Evolutionary conservation across 164 flowering plant genomes (phyloP).

Genomic region (Cinnamomum chago): DNA sequence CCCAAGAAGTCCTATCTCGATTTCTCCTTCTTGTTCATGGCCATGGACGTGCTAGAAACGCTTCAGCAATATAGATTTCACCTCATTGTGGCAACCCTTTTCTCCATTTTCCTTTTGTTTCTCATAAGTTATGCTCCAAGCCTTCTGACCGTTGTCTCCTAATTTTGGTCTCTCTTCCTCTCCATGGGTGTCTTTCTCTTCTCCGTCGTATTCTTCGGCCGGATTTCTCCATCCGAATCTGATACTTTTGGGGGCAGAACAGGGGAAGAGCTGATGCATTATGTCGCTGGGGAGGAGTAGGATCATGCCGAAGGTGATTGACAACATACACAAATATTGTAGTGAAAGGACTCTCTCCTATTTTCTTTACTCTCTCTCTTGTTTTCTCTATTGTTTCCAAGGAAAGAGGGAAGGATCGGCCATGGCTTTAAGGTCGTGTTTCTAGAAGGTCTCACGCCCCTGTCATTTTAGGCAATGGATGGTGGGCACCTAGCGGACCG

Average conservation of each 20-base stretch:
- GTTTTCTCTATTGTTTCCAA: neutral
- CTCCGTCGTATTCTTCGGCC: constrained; percentile 45
- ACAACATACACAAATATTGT: neutral
- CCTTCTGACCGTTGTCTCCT: constrained; percentile 46
- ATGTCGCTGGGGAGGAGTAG: constrained; percentile 43
- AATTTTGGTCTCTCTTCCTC: constrained; percentile 79
- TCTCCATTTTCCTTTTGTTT: constrained; percentile 4
- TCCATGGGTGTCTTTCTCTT: constrained; percentile 64
- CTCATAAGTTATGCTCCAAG: constrained; percentile 48
- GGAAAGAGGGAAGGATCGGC: neutral
- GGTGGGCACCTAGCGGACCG: too few relatives aligned
- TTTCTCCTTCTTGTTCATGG: neutral
- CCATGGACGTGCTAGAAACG: constrained; percentile 49
- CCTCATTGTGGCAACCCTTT: constrained; percentile 18
- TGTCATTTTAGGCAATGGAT: too few relatives aligned
- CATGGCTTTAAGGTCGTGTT: too few relatives aligned
- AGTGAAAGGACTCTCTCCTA: neutral
- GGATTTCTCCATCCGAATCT: constrained; percentile 27
- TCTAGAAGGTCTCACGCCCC: too few relatives aligned
- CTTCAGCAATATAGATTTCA: constrained; percentile 46
- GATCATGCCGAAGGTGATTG: neutral
- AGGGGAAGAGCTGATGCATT: constrained; percentile 65
- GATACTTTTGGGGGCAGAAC: constrained; percentile 36
- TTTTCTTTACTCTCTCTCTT: neutral
- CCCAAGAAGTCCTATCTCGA: neutral